Conservation (phyloP, 257 asterid species). For the Cynanchum wilfordii region DNA sequence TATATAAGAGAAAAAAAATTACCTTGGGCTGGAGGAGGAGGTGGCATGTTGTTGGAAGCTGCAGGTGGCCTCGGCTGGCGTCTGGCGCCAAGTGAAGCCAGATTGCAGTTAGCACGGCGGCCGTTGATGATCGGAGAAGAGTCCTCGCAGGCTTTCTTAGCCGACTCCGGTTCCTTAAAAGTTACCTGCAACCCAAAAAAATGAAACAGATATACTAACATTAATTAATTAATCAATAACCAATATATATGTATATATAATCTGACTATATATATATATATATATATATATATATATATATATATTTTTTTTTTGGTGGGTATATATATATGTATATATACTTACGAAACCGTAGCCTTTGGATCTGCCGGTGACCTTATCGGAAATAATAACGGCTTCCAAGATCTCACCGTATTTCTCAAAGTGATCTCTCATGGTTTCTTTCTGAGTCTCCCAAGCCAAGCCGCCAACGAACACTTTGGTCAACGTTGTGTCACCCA, state of each 20-base stretch:
- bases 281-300: too few species aligned
- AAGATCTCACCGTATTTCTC: slow-evolving; percentile 75
- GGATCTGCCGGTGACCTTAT: slow-evolving; percentile 92
- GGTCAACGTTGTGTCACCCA: slow-evolving; percentile 61
- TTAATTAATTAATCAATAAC: too few species aligned
- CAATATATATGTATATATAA: too few species aligned
- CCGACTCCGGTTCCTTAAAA: slow-evolving; percentile 74
- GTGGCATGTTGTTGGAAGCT: slow-evolving; percentile 44
- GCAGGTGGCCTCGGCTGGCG: slow-evolving; percentile 55
- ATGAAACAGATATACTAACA: neutral
- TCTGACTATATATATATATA: too few species aligned
- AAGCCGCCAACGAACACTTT: slow-evolving; percentile 93
- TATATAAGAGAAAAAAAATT: too few species aligned
- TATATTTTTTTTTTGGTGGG: too few species aligned
- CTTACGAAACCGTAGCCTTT: slow-evolving; percentile 97
- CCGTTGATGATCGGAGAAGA: slow-evolving; percentile 80
- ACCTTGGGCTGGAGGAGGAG: slow-evolving; percentile 30
- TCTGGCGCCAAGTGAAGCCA: slow-evolving; percentile 85
- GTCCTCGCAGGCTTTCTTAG: slow-evolving; percentile 88
- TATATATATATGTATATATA: too few species aligned
- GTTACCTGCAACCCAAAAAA: slow-evolving; percentile 49
- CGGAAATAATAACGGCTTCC: slow-evolving; percentile 94
- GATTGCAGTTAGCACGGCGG: slow-evolving; percentile 95
- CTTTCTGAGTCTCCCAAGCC: slow-evolving; percentile 96
- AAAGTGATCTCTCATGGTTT: slow-evolving; percentile 68